Evolutionary conservation across 2,329 filamentous ascomycete species (phyloP).

Genomic region (Xenoacremonium recifei): DNA sequence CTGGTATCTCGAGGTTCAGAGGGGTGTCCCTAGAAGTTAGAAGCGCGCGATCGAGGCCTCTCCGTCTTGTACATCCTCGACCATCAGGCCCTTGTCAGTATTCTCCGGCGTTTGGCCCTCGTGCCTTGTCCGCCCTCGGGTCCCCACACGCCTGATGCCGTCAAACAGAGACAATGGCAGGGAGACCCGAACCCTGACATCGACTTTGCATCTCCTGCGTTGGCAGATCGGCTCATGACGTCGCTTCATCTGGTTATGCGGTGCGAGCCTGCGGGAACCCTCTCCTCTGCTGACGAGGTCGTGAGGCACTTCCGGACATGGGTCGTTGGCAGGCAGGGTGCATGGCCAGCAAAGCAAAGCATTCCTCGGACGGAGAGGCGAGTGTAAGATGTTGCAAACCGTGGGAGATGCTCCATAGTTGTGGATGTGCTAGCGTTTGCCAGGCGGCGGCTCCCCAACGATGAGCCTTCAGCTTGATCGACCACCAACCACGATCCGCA

Average conservation of each 20-base stretch:
- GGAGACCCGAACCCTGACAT: constrained; percentile 10
- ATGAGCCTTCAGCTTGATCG: too few relatives aligned
- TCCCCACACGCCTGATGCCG: constrained; percentile 15
- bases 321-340: constrained; percentile 3
- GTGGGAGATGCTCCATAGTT: too few relatives aligned
- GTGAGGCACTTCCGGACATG: constrained; percentile 7
- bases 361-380: constrained; percentile 7
- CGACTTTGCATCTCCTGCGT: constrained; percentile 1
- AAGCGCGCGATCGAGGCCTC: not conserved
- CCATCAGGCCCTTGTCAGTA: constrained; percentile 5
- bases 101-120: constrained; percentile 2
- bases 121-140: constrained; percentile 7
- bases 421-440: too few relatives aligned
- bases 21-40: not conserved
- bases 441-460: too few relatives aligned
- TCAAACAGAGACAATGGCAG: constrained; percentile 8
- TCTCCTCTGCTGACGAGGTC: too few relatives aligned
- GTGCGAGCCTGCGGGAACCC: not conserved
- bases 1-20: not conserved
- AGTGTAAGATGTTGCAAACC: constrained; percentile 5
- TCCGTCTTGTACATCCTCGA: constrained; percentile 1
- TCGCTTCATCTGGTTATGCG: constrained; percentile 7
- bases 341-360: constrained; percentile 12
- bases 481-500: too few relatives aligned
- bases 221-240: constrained; percentile 14